Conservation (phyloP, 2,329 filamentous ascomycete species). For the Xylariomycetidae sp. region DNA sequence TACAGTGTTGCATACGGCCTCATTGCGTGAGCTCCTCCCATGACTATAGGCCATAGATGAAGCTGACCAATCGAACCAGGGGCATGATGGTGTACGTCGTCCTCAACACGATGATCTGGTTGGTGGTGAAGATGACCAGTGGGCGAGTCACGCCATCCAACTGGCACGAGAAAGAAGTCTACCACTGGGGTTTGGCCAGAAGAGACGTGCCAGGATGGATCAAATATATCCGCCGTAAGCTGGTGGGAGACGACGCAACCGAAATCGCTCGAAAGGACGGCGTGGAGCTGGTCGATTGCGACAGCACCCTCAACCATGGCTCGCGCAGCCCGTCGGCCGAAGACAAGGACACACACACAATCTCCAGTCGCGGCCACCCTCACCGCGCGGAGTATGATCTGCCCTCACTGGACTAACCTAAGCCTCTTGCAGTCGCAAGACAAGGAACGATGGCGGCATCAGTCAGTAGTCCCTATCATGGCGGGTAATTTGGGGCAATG, state of each 20-base stretch:
- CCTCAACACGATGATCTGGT: slow-evolving; percentile 46
- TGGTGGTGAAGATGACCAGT: slow-evolving; percentile 39
- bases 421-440: too few relatives aligned
- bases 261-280: slow-evolving; percentile 19
- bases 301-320: slow-evolving; percentile 23
- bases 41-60: slow-evolving; percentile 1
- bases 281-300: slow-evolving; percentile 26
- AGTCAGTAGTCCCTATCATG: slow-evolving; percentile 3
- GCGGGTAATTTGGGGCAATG: slow-evolving; percentile 3
- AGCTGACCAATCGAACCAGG: slow-evolving; percentile 16
- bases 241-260: slow-evolving; percentile 10
- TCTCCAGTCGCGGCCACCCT: slow-evolving; percentile 7
- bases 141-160: slow-evolving; percentile 45
- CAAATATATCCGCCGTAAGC: slow-evolving; percentile 30
- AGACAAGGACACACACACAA: slow-evolving; percentile 14
- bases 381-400: slow-evolving; percentile 13
- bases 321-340: slow-evolving; percentile 23
- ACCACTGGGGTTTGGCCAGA: slow-evolving; percentile 46
- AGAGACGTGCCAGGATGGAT: slow-evolving; percentile 54
- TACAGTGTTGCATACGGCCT: slow-evolving; percentile 75
- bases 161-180: slow-evolving; percentile 49
- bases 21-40: slow-evolving; percentile 51
- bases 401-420: slow-evolving; percentile 20
- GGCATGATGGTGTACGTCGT: slow-evolving; percentile 49
- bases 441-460: too few relatives aligned